phyloP scores from a whole-genome alignment of 257 asterid genomes.

The Solanum rostratum region DNA sequence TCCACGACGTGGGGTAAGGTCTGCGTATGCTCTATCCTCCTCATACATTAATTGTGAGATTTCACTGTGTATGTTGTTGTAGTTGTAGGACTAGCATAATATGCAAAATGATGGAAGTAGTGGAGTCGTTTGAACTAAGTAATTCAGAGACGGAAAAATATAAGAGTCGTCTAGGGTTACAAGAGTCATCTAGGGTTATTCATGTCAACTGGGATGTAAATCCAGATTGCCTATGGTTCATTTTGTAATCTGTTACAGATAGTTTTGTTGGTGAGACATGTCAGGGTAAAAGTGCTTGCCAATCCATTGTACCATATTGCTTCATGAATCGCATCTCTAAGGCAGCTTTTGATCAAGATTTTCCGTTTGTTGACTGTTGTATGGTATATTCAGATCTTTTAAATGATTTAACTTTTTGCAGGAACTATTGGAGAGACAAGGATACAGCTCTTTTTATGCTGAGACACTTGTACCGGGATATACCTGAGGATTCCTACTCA shows the following conservation, averaged over 20 bases:
- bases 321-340: background rate
- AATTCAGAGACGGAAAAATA: background rate
- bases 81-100: background rate
- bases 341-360: background rate
- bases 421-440: slow-evolving; percentile 90
- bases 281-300: background rate
- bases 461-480: slow-evolving; percentile 73
- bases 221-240: background rate
- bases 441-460: slow-evolving; percentile 93
- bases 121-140: background rate
- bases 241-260: background rate
- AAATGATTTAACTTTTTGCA: slow-evolving; percentile 11
- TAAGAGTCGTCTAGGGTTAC: background rate
- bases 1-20: background rate
- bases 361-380: background rate
- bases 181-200: background rate
- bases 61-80: background rate
- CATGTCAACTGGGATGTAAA: background rate
- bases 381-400: background rate
- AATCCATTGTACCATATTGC: background rate
- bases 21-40: background rate
- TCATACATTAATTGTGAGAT: background rate
- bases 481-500: slow-evolving; percentile 48
- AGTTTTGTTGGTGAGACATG: background rate
- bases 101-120: background rate